Conservation (phyloP, 441 rosid species). For the Populus hybrid region DNA sequence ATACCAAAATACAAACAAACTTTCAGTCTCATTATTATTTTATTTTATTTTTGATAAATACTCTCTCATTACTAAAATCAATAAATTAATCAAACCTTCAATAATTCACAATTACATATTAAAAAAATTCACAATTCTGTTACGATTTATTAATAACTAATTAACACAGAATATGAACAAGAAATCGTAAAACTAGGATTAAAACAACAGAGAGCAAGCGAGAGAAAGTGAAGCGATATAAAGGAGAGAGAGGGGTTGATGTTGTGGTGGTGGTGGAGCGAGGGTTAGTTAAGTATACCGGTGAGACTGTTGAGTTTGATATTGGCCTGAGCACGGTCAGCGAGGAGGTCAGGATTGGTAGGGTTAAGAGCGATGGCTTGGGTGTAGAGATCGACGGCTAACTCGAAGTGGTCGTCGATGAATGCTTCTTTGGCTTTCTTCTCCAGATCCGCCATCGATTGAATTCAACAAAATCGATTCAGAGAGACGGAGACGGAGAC, state of each 20-base stretch:
- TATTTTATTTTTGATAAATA: too few species aligned
- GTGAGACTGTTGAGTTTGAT: constrained; percentile 65
- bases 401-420: constrained; percentile 84
- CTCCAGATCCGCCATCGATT: constrained; percentile 41
- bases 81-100: too few species aligned
- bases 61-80: too few species aligned
- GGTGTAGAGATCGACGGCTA: constrained; percentile 69
- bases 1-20: constrained; percentile 11
- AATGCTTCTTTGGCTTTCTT: constrained; percentile 76
- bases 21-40: too few species aligned
- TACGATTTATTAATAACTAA: too few species aligned
- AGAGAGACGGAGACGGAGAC: too few species aligned
- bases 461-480: too few species aligned
- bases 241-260: not conserved
- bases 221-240: not conserved
- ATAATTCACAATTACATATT: too few species aligned
- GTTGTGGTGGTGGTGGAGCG: too few species aligned
- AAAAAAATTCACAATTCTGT: too few species aligned
- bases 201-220: not conserved
- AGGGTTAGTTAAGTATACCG: constrained; percentile 34
- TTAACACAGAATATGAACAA: not conserved
- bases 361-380: constrained; percentile 74
- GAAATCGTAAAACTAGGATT: not conserved
- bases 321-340: constrained; percentile 93
- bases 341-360: constrained; percentile 61